Base-by-base conservation (phyloP, 2,329 filamentous ascomycete species). In the Scytalidium lignicola region DNA sequence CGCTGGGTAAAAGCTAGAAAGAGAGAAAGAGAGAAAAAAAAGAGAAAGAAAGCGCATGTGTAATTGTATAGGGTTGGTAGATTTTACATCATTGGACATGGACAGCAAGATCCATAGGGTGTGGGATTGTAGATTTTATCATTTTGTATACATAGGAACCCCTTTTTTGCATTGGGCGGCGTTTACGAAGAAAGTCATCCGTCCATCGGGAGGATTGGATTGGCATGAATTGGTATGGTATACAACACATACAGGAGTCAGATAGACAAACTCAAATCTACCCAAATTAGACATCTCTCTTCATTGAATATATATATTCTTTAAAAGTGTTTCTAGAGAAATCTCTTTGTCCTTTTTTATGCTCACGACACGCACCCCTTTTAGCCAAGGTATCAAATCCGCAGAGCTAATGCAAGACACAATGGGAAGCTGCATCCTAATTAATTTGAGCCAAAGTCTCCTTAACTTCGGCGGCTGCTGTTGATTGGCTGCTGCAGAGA, bases 121-220 rank as follows among this genome's bases (percentile, higher is more conserved):
- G 23, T 26, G 23, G 32, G 32, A 17, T 37, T 17, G 32, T 13
- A 17, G 32, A 13, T 5, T 37, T 37, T 37, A 37, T 23, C 15
- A 40, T 40, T 32, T 47, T 58, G 55, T 60, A 60, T 42, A 51
- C 42, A 55, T 57, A 59, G 26, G 51, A 59, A 56, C 42, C 55
- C 50, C 47, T 50, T 28, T 54, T 43, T 37, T 51, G 58, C 59
- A 62, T 62, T 63, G 58, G 59, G 55, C 53, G 61, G 61, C 59
- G 61, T 63, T 61, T 6, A 19, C 7, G n/a, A 37, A n/a, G 15
- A 37, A 17, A n/a, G 7, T n/a, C 32, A 8, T 17, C 32, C n/a
- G 32, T 37, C 32, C 15, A 13, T 37, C 5, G 32, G 15, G 15
- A n/a, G 32, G 15, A 37, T 17, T 37, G n/a, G 32, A 17, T 8